A percentile compares a stretch with the other conserved stretches of the same genome.
phyloP scores from a whole-genome alignment of 2,329 filamentous ascomycete species.

The Hypoxylon sp. region DNA sequence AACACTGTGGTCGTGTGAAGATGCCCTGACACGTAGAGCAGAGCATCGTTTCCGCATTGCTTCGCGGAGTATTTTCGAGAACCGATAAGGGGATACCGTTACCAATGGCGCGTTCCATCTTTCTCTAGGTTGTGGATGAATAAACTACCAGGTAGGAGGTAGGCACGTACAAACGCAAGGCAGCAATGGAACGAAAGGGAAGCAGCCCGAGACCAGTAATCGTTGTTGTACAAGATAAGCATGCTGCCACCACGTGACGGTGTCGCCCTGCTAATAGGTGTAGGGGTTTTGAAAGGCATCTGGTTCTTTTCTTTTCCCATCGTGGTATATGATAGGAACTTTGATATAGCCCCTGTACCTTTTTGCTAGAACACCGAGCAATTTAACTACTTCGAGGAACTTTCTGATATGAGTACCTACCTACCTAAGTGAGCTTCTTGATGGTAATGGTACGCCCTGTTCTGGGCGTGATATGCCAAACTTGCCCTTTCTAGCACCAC shows the following conservation, averaged over 20 bases:
- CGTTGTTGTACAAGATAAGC: background rate
- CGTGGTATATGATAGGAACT: background rate
- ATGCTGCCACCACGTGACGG: background rate
- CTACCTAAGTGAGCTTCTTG: background rate
- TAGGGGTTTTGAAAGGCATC: background rate
- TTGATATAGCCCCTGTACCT: background rate
- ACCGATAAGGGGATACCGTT: background rate
- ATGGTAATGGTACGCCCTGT: background rate
- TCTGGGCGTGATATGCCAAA: background rate
- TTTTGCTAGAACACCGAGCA: background rate
- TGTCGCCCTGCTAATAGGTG: background rate
- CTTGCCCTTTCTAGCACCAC: background rate
- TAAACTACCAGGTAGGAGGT: background rate
- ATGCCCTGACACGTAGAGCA: constrained; percentile 11
- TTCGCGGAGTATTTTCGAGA: constrained; percentile 4
- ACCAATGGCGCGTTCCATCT: background rate
- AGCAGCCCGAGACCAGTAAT: background rate
- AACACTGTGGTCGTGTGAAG: background rate
- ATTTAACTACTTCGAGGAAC: too few relatives aligned
- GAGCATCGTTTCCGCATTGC: constrained; percentile 16
- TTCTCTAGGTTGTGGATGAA: background rate
- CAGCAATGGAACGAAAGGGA: background rate
- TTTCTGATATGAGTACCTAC: background rate
- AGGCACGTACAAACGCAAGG: background rate
- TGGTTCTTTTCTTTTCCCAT: background rate